Conservation (phyloP, 1,284 basidiomycete species). For the Meira nashicola region DNA sequence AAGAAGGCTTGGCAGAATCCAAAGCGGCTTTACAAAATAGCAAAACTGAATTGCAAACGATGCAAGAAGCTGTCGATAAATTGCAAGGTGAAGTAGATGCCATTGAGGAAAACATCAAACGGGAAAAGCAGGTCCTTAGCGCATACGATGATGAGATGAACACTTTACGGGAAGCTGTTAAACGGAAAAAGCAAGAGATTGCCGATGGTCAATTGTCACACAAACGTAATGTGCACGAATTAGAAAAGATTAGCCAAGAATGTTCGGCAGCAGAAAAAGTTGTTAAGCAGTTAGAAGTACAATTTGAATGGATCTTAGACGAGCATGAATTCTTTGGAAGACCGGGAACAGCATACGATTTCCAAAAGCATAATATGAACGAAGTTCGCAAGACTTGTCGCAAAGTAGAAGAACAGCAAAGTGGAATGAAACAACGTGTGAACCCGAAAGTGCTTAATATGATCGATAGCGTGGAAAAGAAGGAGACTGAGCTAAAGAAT, state of each 20-base stretch:
- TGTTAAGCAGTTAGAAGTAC: slow-evolving; percentile 65
- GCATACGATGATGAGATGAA: slow-evolving; percentile 83
- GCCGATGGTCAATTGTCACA: slow-evolving; percentile 68
- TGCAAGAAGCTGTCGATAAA: slow-evolving; percentile 61
- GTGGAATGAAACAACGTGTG: slow-evolving; percentile 86
- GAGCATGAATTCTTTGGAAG: slow-evolving; percentile 87
- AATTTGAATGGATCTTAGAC: slow-evolving; percentile 80
- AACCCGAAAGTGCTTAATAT: slow-evolving; percentile 93
- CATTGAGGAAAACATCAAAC: slow-evolving; percentile 69
- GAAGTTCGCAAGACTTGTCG: slow-evolving; percentile 66
- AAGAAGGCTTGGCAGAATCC: slow-evolving; percentile 63
- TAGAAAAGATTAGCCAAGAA: slow-evolving; percentile 58
- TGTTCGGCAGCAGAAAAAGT: slow-evolving; percentile 42
- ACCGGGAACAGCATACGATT: slow-evolving; percentile 76
- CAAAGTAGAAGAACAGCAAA: slow-evolving; percentile 75
- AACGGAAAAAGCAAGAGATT: slow-evolving; percentile 72
- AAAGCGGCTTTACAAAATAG: slow-evolving; percentile 62
- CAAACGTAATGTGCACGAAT: slow-evolving; percentile 61
- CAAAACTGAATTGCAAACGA: slow-evolving; percentile 63
- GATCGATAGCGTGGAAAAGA: slow-evolving; percentile 97
- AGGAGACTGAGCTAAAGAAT: slow-evolving; percentile 77
- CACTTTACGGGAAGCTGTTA: slow-evolving; percentile 73
- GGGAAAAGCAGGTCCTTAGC: slow-evolving; percentile 77
- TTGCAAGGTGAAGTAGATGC: slow-evolving; percentile 60
- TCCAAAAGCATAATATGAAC: slow-evolving; percentile 66